Evolutionary conservation across 345 rosid species (phyloP), one percentile per base, ranked within the genome.

Genomic region (Gossypium mustelinum): DNA sequence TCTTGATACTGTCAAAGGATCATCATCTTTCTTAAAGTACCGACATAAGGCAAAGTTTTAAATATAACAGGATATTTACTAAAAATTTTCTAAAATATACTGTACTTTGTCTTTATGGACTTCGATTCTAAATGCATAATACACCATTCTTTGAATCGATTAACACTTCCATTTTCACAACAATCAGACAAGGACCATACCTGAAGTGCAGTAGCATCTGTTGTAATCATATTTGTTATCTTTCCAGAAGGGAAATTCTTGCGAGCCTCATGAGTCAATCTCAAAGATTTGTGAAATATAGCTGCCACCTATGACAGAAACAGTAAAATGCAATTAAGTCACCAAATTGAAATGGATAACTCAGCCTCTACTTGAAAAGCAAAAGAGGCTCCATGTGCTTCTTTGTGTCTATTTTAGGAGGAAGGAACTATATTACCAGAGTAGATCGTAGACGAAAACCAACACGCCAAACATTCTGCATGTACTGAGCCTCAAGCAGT

Each of bases 191-290:
- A 39, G 70, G 68, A 63, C 17, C 77, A 76, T 75, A 87, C 98
- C 96, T 95, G 97, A 79, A 93, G 93, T 41, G 98, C 80, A 84
- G 83, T 92, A 64, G 96, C 91, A 87, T 95, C 98, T 66, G 98
- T 91, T 73, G 99, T 89, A 82, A 95, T 95, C 92, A 95, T 90
- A 73, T 95, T 95, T 60, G 93, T 95, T 75, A 95, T 84, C 84
- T 93, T 95, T 58, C 98, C 99, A 60, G 97, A 88, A 27, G 89
- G 86, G 70, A 93, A 93, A 86, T 89, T 88, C 81, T 86, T 86
- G 78, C 96, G 97, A 79, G 86, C 81, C 80, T 90, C 99, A 57
- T 93, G 94, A 76, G 93, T 91, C 69, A 95, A 81, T 79, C 99
- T 87, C 67, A 93, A 75, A 59, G 97, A 86, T 83, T 93, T 95